Evolutionary conservation across 1,139 yeast genomes (phyloP).

Genomic region (Barnettozyma hawaiiensis): DNA sequence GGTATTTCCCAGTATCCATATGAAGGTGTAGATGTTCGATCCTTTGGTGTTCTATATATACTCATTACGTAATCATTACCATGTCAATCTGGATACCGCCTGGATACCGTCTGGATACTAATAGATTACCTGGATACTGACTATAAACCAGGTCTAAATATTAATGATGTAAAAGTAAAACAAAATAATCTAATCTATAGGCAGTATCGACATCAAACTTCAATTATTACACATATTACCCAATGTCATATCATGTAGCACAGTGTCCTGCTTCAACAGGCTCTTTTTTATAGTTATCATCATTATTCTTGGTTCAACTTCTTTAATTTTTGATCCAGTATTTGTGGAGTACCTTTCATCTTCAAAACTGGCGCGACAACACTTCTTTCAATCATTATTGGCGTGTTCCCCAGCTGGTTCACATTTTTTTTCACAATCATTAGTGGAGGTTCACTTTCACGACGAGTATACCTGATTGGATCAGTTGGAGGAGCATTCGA

Average conservation of each 20-base stretch:
- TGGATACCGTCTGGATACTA: no score
- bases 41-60: no score
- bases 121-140: no score
- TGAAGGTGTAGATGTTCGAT: no score
- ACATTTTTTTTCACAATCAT: neutral
- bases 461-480: conserved; percentile 10
- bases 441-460: conserved; percentile 6
- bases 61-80: no score
- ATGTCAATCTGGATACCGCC: no score
- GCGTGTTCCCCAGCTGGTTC: neutral
- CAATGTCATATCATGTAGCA: no score
- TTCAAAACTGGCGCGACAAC: conserved; percentile 1
- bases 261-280: neutral
- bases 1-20: no score
- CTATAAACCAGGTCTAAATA: no score
- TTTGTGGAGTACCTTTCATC: conserved; percentile 5
- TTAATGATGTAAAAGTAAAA: no score
- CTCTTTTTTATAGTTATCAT: neutral
- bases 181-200: no score
- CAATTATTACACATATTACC: neutral
- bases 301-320: neutral
- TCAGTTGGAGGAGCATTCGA: conserved; percentile 19
- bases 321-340: neutral
- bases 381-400: neutral
- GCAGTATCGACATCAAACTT: neutral